These are phyloP conservation scores for Lachnellula arida DNA, from an alignment of 2,329 filamentous ascomycete genomes.

Conservation along the genomic window DNA sequence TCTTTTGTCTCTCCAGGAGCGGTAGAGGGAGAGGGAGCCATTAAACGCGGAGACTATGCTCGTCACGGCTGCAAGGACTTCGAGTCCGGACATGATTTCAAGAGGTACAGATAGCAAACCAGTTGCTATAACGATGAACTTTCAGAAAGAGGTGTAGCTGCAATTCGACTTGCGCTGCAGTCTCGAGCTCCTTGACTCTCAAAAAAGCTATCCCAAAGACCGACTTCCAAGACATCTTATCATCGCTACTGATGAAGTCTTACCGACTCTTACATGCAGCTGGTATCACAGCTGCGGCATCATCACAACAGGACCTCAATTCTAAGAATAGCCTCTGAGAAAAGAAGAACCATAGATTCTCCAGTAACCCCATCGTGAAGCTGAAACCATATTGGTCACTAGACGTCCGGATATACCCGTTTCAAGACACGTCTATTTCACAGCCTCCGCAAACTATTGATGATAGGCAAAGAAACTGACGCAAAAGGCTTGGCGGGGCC, in stretches of 20 bases:
- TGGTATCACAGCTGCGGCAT: background rate
- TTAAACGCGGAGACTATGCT: slow-evolving; percentile 6
- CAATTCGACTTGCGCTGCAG: background rate
- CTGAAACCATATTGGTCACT: background rate
- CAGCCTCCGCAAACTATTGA: background rate
- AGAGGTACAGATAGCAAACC: background rate
- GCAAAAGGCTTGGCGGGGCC: background rate
- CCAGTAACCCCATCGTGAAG: background rate
- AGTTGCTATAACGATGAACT: background rate
- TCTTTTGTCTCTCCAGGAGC: slow-evolving; percentile 1
- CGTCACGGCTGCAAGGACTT: slow-evolving; percentile 7
- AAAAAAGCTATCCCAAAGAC: background rate
- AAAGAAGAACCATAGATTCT: background rate
- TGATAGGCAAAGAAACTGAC: background rate
- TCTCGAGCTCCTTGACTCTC: background rate
- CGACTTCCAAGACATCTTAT: background rate
- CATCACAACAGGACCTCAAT: background rate
- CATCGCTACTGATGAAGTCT: background rate
- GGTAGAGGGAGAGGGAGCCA: slow-evolving; percentile 2
- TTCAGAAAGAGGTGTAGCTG: background rate
- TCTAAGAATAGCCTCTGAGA: background rate
- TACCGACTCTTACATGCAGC: background rate
- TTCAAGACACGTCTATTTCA: background rate
- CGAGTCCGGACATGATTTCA: slow-evolving; percentile 8
- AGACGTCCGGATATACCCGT: background rate